A percentile compares a stretch with the other conserved stretches of the same genome.
Evolutionary conservation across 2,329 filamentous ascomycete genomes (phyloP).

Genomic region (Pseudonectria buxi): DNA sequence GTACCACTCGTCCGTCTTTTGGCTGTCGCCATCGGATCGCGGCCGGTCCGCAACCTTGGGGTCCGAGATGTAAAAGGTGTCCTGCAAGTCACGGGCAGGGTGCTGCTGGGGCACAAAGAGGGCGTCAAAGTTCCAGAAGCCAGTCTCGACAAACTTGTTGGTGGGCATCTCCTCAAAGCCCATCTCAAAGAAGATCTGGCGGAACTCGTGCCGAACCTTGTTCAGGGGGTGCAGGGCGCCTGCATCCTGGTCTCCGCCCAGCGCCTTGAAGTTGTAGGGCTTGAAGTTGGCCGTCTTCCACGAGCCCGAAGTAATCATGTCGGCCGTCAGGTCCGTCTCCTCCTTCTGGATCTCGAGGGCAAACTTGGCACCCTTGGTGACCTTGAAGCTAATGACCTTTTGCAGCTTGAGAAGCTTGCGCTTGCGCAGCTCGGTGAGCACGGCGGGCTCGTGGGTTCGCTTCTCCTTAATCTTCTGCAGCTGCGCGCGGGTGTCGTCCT

Average conservation of each 20-base stretch:
- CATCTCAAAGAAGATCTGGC: constrained; percentile 98
- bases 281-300: constrained; percentile 95
- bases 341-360: constrained; percentile 84
- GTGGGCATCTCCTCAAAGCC: constrained; percentile 98
- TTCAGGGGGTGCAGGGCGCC: constrained; percentile 67
- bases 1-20: constrained; percentile 69
- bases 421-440: constrained; percentile 78
- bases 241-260: constrained; percentile 54
- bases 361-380: constrained; percentile 81
- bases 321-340: constrained; percentile 88
- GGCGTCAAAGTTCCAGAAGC: constrained; percentile 98
- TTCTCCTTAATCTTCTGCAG: constrained; percentile 66
- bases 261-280: constrained; percentile 64
- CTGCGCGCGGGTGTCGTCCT: constrained; percentile 71
- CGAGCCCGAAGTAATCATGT: constrained; percentile 80
- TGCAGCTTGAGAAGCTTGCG: constrained; percentile 79
- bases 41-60: constrained; percentile 69
- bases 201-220: constrained; percentile 93
- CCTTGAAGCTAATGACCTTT: constrained; percentile 79
- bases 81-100: constrained; percentile 92
- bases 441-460: constrained; percentile 67
- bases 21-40: constrained; percentile 47
- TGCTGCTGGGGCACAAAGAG: constrained; percentile 95
- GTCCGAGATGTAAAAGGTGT: constrained; percentile 97
- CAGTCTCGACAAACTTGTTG: constrained; percentile 86